phyloP scores from a whole-genome alignment of 495 filamentous ascomycete genomes.

The Aspergillus cavernicola region DNA sequence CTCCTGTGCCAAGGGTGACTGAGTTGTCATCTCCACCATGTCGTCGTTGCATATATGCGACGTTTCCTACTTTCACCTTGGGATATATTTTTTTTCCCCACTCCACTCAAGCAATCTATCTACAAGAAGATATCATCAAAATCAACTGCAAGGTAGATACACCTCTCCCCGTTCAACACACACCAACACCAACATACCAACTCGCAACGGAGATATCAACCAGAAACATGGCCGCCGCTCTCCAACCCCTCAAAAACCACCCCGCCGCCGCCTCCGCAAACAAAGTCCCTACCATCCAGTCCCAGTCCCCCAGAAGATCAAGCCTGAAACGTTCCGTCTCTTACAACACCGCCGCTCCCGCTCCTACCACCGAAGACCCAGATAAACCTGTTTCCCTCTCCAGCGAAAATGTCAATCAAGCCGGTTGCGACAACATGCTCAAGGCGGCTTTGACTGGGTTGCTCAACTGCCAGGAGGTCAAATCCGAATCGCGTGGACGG shows the following conservation, averaged over 20 bases:
- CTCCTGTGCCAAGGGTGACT: too few species aligned
- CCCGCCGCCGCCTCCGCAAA: slow-evolving; percentile 1
- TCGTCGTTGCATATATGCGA: too few species aligned
- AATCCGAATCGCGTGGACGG: background rate
- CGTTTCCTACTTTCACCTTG: too few species aligned
- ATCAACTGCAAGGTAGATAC: too few species aligned
- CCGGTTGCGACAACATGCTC: slow-evolving; percentile 12
- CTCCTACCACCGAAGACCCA: background rate
- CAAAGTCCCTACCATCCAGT: slow-evolving; percentile 7
- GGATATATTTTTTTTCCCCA: too few species aligned
- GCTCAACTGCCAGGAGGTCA: slow-evolving; percentile 9
- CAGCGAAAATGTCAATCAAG: background rate
- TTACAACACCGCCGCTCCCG: background rate
- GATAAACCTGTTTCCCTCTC: too few species aligned
- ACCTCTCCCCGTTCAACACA: too few species aligned
- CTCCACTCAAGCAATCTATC: too few species aligned
- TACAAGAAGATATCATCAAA: too few species aligned
- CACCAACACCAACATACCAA: too few species aligned
- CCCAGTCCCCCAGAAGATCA: background rate
- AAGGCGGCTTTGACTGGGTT: slow-evolving; percentile 15
- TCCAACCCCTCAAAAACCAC: background rate
- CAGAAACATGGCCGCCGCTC: slow-evolving; percentile 3
- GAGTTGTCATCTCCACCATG: too few species aligned
- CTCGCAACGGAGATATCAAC: too few species aligned
- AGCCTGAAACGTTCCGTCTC: slow-evolving; percentile 7